phyloP scores from a whole-genome alignment of 2,329 filamentous ascomycete species.

The Immersiporthe knoxdaviesiana region DNA sequence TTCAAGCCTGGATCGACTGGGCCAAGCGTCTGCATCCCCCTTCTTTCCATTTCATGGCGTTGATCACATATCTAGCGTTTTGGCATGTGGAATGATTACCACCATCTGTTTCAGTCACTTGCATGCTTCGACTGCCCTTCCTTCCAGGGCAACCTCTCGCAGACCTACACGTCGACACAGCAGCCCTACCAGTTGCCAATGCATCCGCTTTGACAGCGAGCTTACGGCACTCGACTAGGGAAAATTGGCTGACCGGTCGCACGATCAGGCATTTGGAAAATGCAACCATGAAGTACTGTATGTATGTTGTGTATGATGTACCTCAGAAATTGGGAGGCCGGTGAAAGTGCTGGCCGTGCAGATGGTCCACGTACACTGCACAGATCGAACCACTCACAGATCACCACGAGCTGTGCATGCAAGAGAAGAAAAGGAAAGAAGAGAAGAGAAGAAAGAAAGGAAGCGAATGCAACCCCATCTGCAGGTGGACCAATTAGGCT shows the following conservation, averaged over 20 bases:
- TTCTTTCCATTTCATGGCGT: too few species aligned
- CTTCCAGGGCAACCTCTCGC: background rate
- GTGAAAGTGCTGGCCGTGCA: slow-evolving; percentile 5
- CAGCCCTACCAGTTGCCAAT: too few species aligned
- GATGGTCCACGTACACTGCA: background rate
- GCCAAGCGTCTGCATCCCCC: too few species aligned
- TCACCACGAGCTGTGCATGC: slow-evolving; percentile 2
- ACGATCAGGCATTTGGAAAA: background rate
- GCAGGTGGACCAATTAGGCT: background rate
- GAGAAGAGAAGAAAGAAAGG: too few species aligned
- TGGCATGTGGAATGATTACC: background rate
- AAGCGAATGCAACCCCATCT: background rate
- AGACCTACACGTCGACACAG: background rate
- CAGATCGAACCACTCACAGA: slow-evolving; percentile 3
- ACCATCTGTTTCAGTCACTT: background rate
- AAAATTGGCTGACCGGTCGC: background rate
- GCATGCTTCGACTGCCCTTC: background rate
- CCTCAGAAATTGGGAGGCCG: background rate
- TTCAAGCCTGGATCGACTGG: background rate
- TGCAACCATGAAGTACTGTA: background rate
- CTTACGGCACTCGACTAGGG: background rate
- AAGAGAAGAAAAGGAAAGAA: too few species aligned
- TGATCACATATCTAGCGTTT: background rate
- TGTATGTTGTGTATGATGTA: background rate
- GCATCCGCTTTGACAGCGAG: background rate